Base-by-base conservation (phyloP, 225 moss, liverwort and hornwort genomes). In the Sphagnum contortum region DNA sequence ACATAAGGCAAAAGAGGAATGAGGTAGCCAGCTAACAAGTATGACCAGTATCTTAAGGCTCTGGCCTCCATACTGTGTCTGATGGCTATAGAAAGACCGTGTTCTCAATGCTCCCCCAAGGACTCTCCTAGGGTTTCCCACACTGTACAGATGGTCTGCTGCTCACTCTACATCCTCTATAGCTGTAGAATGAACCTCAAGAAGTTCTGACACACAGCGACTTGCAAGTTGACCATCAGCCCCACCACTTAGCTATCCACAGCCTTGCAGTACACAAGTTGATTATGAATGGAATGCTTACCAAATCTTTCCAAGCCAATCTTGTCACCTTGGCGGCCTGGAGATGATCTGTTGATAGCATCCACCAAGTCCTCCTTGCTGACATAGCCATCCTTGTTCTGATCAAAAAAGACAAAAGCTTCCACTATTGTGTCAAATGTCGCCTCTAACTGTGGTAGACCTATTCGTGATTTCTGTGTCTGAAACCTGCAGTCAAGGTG, bases 361-460 rank as follows among this genome's bases (percentile, higher is more conserved):
- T 60, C 3, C 0, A 80, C 44, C 64, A 91, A 64, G 68, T 91
- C 91, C 50, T 75, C 70, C 70, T 87, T 91, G 65, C 79, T 82
- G 29, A 91, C 59, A 75, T 84, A 88, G 3, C 88, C 88, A 72
- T 91, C 88, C 59, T 76, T 72, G 67, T 91, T 68, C 5, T 49
- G 50, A 70, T 91, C 86, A 55, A 91, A 84, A 14, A 84, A 88
- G 45, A 87, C 54, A 62, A 91, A 91, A 46, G 83, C 86, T 13
- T 91, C 79, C 70, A 84, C 86, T 69, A 87, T 87, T 4, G 70
- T 84, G 49, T 88, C 86, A 70, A 91, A 91, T 54, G 82, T 77
- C 3, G 57, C 73, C 75, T 86, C 86, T 44, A 91, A 78, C 51
- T 86, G 67, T 48, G 84, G 81, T 3, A 80, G 54, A 5, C 86